Conservation (phyloP, 306 rosid species). For the Cucurbita pepo region DNA sequence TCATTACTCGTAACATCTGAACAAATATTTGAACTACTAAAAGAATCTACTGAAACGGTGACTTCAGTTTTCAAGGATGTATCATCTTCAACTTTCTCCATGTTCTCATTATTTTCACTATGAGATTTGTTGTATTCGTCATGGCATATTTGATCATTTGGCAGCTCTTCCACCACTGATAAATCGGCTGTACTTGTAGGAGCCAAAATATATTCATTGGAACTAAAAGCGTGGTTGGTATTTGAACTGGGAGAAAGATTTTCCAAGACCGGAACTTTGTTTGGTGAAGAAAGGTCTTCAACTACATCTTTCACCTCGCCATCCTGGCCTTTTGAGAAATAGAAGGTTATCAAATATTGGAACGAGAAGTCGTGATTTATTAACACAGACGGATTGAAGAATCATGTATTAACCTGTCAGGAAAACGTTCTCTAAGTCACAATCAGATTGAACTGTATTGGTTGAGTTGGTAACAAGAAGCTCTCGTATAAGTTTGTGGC, state of each 20-base stretch:
- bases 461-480: slow-evolving; percentile 36
- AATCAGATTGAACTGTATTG: slow-evolving; percentile 5
- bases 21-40: slow-evolving; percentile 11
- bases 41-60: slow-evolving; percentile 14
- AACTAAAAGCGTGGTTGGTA: slow-evolving; percentile 4
- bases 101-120: slow-evolving; percentile 9
- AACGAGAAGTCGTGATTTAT: background rate
- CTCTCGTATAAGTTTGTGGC: slow-evolving; percentile 53
- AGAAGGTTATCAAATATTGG: slow-evolving; percentile 24
- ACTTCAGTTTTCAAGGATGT: slow-evolving; percentile 5
- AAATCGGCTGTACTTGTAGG: background rate
- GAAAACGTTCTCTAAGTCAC: slow-evolving; percentile 7
- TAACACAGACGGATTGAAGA: slow-evolving; percentile 8
- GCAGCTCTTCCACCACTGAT: slow-evolving; percentile 12
- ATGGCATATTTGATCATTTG: slow-evolving; percentile 13
- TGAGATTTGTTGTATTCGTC: slow-evolving; percentile 7
- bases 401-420: slow-evolving; percentile 33
- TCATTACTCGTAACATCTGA: slow-evolving; percentile 7
- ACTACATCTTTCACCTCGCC: slow-evolving; percentile 13
- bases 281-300: slow-evolving; percentile 12
- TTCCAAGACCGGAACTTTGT: slow-evolving; percentile 17
- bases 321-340: slow-evolving; percentile 63
- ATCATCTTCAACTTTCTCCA: slow-evolving; percentile 6
- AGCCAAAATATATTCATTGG: background rate
- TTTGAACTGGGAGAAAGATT: slow-evolving; percentile 17